Base-by-base conservation (phyloP, 257 asterid genomes). In the Lavandula angustifolia region DNA sequence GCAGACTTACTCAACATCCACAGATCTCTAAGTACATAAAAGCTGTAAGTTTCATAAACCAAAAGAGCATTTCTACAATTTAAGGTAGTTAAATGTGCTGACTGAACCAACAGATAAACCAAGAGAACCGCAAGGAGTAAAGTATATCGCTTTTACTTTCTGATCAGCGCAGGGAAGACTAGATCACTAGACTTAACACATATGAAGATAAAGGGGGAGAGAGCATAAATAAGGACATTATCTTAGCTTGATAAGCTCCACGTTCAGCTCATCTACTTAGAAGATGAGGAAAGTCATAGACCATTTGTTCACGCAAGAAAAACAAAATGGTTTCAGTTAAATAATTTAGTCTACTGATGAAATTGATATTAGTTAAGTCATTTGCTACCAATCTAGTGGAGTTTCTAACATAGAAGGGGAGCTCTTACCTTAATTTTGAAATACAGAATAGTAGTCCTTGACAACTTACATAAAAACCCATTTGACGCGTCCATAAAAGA, bases 1-100 rank as follows among this genome's bases (percentile, higher is more conserved):
- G 89, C 87, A n/a, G 92, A 87, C 81, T 71, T 87, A 78, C 97
- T 87, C 70, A 78, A 86, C 74, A 68, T 80, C 95, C 96, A 87
- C 56, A 87, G 54, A 64, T 92, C 96, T 54, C 96, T 92, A 63
- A 40, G 75, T 54, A 58, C 16, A 60, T 13, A 54, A 52, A 73
- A 66, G 31, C 31, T 44, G 55, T 56, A 76, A 72, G 3, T 67
- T 54, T 68, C 44, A 55, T 56, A 64, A 67, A 56, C 63, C 34
- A 54, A 47, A n/a, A 54, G 1, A 56, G 52, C 42, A 62, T n/a
- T 12, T 48, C 27, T 52, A 42, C 10, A 13, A 31, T 50, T n/a
- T 44, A 54, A 40, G 54, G 3, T 6, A 42, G 51, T 59, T 31
- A 27, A 3, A 8, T 22, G 41, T 11, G 54, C 58, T 47, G 13